Conservation (phyloP, 257 asterid species). For the Linaria vulgaris region DNA sequence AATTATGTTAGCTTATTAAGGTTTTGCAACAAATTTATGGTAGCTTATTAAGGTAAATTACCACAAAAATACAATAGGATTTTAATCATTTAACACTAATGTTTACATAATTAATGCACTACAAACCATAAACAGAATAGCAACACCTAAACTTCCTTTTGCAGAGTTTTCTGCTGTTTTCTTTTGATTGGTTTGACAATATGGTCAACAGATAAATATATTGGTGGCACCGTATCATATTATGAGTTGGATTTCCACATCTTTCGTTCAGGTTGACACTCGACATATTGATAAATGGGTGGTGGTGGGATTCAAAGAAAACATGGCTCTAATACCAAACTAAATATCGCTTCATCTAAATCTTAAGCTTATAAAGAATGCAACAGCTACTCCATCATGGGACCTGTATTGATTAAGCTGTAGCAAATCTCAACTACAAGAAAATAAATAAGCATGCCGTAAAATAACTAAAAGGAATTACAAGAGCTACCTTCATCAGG, state of each 20-base stretch:
- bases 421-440: background rate
- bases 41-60: too few species aligned
- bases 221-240: too few species aligned
- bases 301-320: too few species aligned
- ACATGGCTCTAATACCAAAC: background rate
- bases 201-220: too few species aligned
- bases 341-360: background rate
- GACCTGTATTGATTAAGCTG: background rate
- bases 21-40: background rate
- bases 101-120: background rate
- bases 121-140: background rate
- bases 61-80: background rate
- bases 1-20: background rate
- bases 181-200: background rate
- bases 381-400: background rate
- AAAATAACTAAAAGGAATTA: constrained; percentile 1
- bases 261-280: too few species aligned
- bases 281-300: too few species aligned
- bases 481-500: constrained; percentile 59
- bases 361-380: background rate
- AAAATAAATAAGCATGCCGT: background rate
- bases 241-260: too few species aligned
- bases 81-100: background rate
- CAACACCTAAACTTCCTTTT: background rate
- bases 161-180: background rate